Conservation (phyloP, 306 rosid genomes). For the Glycine tomentella region DNA sequence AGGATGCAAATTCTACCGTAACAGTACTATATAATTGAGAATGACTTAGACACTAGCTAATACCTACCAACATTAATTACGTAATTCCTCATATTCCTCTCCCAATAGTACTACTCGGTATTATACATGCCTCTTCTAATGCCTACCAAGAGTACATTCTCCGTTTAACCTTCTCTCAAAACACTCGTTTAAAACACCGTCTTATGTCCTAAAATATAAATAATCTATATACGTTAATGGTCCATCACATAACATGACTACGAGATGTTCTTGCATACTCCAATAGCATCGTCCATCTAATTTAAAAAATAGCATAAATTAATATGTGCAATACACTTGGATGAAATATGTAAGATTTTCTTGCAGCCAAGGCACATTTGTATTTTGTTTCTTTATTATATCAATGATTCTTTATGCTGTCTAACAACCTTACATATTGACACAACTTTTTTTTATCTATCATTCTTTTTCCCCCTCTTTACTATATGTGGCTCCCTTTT, state of each 20-base stretch:
- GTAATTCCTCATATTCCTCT: neutral
- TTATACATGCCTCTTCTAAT: neutral
- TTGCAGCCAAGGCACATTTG: neutral
- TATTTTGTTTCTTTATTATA: constrained; percentile 12
- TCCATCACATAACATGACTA: neutral
- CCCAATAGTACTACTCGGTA: neutral
- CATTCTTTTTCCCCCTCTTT: neutral
- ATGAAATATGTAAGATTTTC: too few species aligned
- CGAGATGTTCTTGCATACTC: neutral
- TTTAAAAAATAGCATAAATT: neutral
- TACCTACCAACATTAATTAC: too few species aligned
- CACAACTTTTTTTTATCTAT: neutral
- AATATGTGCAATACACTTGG: too few species aligned
- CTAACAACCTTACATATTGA: neutral
- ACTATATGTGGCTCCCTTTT: neutral
- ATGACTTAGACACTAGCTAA: too few species aligned
- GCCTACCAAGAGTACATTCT: neutral
- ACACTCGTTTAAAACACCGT: neutral
- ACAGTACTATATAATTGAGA: too few species aligned
- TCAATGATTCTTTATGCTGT: neutral
- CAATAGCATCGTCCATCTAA: constrained; percentile 10
- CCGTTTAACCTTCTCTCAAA: neutral
- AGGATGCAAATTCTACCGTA: too few species aligned
- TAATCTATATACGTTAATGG: neutral
- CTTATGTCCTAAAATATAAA: neutral